Evolutionary conservation across 2,329 filamentous ascomycete species (phyloP).

Genomic region (Didymella lethalis): DNA sequence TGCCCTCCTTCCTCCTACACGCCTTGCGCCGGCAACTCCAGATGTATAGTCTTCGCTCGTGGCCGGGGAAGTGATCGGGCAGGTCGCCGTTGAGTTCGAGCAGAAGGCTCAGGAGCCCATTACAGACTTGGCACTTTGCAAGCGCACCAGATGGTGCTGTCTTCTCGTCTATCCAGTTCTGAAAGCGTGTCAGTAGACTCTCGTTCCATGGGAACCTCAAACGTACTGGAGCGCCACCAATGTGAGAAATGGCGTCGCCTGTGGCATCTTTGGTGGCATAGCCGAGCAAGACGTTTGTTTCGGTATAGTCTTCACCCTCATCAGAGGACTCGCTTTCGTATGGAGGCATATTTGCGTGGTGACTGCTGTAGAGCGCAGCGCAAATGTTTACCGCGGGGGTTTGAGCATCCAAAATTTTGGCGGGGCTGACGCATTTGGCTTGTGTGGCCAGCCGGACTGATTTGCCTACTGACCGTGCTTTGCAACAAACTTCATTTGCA

Average conservation of each 20-base stretch:
- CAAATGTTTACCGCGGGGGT: conserved; percentile 16
- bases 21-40: conserved; percentile 80
- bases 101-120: conserved; percentile 80
- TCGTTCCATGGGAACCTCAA: background rate
- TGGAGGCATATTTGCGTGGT: conserved; percentile 64
- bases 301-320: conserved; percentile 71
- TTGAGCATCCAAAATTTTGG: conserved; percentile 11
- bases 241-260: conserved; percentile 83
- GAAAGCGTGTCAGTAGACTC: conserved; percentile 1
- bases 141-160: conserved; percentile 76
- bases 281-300: conserved; percentile 88
- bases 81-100: conserved; percentile 92
- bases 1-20: conserved; percentile 84
- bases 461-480: background rate
- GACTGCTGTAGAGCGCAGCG: background rate
- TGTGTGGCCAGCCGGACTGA: background rate
- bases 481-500: background rate
- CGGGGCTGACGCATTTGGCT: conserved; percentile 4
- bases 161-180: conserved; percentile 82
- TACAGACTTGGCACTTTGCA: conserved; percentile 87
- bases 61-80: conserved; percentile 82
- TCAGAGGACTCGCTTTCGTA: conserved; percentile 89
- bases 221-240: conserved; percentile 86
- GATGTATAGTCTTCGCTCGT: conserved; percentile 88
- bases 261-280: conserved; percentile 83